A percentile compares a stretch with the other conserved stretches of the same genome.
These are phyloP conservation scores for Spinacia oleracea DNA, from an alignment of 179 eudicot species.

Conservation along the genomic window DNA sequence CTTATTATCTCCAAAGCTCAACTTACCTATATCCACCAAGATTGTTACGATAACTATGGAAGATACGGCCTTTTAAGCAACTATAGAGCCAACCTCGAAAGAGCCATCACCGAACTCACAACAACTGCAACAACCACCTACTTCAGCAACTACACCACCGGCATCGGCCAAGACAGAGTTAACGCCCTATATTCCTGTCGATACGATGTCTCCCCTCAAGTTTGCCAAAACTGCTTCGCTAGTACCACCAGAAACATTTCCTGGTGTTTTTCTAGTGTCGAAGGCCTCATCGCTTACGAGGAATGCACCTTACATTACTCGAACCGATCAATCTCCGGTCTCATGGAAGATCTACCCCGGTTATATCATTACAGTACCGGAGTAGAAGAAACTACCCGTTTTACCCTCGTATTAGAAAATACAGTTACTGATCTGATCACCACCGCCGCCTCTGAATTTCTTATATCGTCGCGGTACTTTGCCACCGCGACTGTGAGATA, in stretches of 20 bases:
- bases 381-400: neutral
- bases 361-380: too few relatives aligned
- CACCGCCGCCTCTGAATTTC: neutral
- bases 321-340: neutral
- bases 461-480: conserved; percentile 11
- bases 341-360: neutral
- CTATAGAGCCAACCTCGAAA: conserved; percentile 12
- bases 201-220: conserved; percentile 8
- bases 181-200: conserved; percentile 24
- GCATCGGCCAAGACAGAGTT: conserved; percentile 13
- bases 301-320: conserved; percentile 23
- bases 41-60: neutral
- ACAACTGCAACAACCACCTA: conserved; percentile 22
- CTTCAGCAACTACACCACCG: neutral
- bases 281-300: neutral
- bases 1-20: neutral
- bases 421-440: neutral
- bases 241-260: neutral
- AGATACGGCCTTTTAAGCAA: neutral
- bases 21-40: neutral
- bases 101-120: conserved; percentile 6
- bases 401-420: neutral
- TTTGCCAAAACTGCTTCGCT: conserved; percentile 21
- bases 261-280: neutral
- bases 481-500: neutral